A percentile compares a stretch with the other conserved stretches of the same genome.
Evolutionary conservation across 257 asterid species (phyloP).

Genomic region (Solanum gandarillasii): DNA sequence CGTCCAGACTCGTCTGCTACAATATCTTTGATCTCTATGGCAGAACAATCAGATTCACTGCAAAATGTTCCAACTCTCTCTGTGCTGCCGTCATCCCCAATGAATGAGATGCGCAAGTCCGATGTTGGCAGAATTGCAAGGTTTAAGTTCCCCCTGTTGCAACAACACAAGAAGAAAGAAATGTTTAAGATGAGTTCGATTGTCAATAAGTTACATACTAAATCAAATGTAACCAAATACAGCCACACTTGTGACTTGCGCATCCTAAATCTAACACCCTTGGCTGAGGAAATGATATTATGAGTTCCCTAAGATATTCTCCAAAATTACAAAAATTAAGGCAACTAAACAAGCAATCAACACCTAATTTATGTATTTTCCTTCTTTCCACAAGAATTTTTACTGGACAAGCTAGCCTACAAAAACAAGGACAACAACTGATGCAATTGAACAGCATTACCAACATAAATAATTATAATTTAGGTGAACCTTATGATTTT

Average conservation of each 20-base stretch:
- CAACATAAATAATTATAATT: background rate
- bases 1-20: conserved; percentile 73
- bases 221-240: background rate
- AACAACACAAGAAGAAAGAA: background rate
- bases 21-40: conserved; percentile 47
- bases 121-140: conserved; percentile 80
- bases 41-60: conserved; percentile 23
- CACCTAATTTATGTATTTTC: background rate
- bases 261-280: background rate
- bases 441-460: background rate
- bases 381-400: background rate
- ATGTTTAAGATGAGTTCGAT: background rate
- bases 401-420: background rate
- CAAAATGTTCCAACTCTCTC: conserved; percentile 59
- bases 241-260: background rate
- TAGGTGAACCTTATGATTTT: background rate
- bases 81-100: conserved; percentile 73
- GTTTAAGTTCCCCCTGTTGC: conserved; percentile 52
- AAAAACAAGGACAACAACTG: background rate
- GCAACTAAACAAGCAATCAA: background rate
- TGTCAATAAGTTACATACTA: background rate
- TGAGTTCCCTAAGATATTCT: background rate
- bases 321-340: background rate
- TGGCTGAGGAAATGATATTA: background rate
- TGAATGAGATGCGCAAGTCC: conserved; percentile 66